Evolutionary conservation across 2,329 filamentous ascomycete species (phyloP).

Genomic region (Ceratocystis cacaofunesta): DNA sequence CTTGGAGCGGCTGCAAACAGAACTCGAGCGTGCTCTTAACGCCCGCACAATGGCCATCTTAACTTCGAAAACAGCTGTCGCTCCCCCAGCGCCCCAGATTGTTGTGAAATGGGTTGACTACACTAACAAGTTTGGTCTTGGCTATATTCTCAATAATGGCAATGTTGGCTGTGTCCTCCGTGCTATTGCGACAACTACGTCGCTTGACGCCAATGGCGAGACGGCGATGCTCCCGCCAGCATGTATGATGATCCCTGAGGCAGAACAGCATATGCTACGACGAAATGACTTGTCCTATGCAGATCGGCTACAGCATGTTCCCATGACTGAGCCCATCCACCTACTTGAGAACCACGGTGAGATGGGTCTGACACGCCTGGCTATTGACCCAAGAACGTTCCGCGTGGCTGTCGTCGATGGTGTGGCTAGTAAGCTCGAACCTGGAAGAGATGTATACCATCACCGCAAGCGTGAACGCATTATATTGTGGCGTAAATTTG

Average conservation of each 20-base stretch:
- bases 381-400: conserved; percentile 49
- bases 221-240: conserved; percentile 48
- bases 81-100: conserved; percentile 45
- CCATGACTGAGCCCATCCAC: conserved; percentile 49
- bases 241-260: conserved; percentile 55
- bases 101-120: conserved; percentile 79
- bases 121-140: conserved; percentile 71
- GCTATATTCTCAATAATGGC: conserved; percentile 70
- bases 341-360: conserved; percentile 61
- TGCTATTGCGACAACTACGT: conserved; percentile 34
- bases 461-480: conserved; percentile 51
- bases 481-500: conserved; percentile 58
- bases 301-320: conserved; percentile 46
- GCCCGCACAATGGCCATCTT: conserved; percentile 47
- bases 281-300: conserved; percentile 39
- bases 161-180: conserved; percentile 58
- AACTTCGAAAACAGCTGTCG: conserved; percentile 37
- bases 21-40: conserved; percentile 48
- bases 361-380: conserved; percentile 46
- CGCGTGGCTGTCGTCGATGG: conserved; percentile 41
- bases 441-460: conserved; percentile 50
- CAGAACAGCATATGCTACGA: conserved; percentile 54
- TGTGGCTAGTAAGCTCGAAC: conserved; percentile 43
- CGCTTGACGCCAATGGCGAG: conserved; percentile 26
- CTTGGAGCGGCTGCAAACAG: conserved; percentile 40